Base-by-base conservation (phyloP, 2,329 filamentous ascomycete genomes). In the Hymenoscyphus fructigenus region DNA sequence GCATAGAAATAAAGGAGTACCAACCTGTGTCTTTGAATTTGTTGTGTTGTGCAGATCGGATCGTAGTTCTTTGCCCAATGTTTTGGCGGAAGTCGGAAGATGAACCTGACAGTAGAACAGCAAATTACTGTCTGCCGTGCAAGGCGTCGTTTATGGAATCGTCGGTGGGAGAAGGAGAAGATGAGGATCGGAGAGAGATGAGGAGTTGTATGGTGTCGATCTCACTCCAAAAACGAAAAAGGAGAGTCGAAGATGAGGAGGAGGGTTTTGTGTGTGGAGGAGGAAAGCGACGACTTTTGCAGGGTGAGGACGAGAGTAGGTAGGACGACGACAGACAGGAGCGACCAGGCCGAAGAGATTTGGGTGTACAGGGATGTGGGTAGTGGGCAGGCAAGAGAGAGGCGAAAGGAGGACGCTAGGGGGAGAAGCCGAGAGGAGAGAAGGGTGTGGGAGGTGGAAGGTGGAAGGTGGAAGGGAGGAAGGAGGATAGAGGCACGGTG, bases 71-170 rank as follows among this genome's bases (percentile, higher is more conserved):
- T 23, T 60, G 58, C 38, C 36, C 38, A 34, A 38, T 32, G 28
- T 44, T 55, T 55, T 38, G 26, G 32, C 32, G 23, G 34, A 44
- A 61, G 47, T 61, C 44, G 44, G 47, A 55, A 36, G 23, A 47
- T 47, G n/a, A 28, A 55, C 59, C 59, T 61, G 59, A 61, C 59
- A 61, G 59, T 61, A 61, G 59, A 55, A 23, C 29, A 50, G 59
- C 17, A 38, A 61, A 10, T 50, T 50, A 26, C 44, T 50, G 44
- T 61, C 59, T 61, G 59, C 59, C 59, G 59, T 61, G 59, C 59
- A 56, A 61, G 47, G 59, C 23, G 58, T 60, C 23, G 29, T 56
- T 17, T n/a, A n/a, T 3, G 36, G 9, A 9, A 26, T 26, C 17
- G 36, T 14, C 15, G 32, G 36, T 26, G 20, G 36, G 6, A 10